Base-by-base conservation (phyloP, 2,329 filamentous ascomycete species). In the Periconia sp. region DNA sequence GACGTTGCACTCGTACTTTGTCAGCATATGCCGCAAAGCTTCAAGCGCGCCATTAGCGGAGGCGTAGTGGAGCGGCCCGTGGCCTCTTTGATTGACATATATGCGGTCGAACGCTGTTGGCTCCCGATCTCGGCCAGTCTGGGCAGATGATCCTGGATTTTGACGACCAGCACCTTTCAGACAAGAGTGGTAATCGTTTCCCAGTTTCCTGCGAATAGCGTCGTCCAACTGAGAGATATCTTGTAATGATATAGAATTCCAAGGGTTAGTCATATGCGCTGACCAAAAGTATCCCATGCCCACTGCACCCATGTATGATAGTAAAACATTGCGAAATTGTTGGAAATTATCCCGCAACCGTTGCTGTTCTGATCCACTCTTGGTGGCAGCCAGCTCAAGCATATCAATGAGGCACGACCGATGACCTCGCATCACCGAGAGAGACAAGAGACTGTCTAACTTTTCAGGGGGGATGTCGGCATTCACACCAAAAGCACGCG, bases 51-150 rank as follows among this genome's bases (percentile, higher is more conserved):
- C 44, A 1, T 12, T 13, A 18, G 44, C 35, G 16, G 44, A 34
- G 28, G 44, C 39, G n/a, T 38, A 47, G 24, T 47, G 44, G 18
- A 47, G 24, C n/a, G 21, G 31, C 1, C 44, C 44, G 24, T 47
- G 44, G 9, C 44, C 44, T 16, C 29, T 18, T 15, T 11, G 17
- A 26, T 43, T 47, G 12, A 47, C 25, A 17, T 43, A 43, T 12
- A 47, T 39, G 2, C 17, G 17, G 23, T 47, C 39, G 17, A 47
- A 43, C 7, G 19, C 29, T 4, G 23, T 39, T 9, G 22, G 25
- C 17, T 24, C 33, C 17, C 18, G 18, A 11, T 41, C 37, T 15
- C 12, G 26, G 5, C n/a, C 10, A 15, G 13, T 10, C 1, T 15
- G 12, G 21, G 19, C 11, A 2, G 11, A 11, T 15, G 8, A 5